phyloP scores from a whole-genome alignment of 495 filamentous ascomycete genomes.

The Penicillium mononematosum region DNA sequence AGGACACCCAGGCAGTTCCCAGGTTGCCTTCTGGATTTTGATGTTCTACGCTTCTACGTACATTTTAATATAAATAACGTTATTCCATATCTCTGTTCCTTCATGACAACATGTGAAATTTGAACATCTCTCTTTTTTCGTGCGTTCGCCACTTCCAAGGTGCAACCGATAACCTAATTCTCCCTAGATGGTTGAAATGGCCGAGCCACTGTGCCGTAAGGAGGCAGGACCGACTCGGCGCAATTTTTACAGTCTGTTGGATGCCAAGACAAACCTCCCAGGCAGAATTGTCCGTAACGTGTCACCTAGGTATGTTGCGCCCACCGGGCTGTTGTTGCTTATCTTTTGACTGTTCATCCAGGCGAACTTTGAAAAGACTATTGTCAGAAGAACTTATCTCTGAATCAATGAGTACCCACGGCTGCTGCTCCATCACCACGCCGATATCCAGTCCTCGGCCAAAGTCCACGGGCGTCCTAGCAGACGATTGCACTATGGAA shows the following conservation, averaged over 20 bases:
- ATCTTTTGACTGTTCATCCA: slow-evolving; percentile 1
- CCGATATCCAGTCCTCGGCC: slow-evolving; percentile 23
- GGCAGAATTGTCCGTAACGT: not conserved
- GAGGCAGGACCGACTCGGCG: not conserved
- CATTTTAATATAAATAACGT: too few relatives aligned
- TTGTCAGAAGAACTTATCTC: slow-evolving; percentile 19
- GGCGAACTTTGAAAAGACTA: slow-evolving; percentile 21
- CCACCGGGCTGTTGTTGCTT: not conserved
- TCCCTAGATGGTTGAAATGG: slow-evolving; percentile 5
- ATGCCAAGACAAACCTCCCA: slow-evolving; percentile 6
- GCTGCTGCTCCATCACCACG: slow-evolving; percentile 23
- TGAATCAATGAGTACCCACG: slow-evolving; percentile 27
- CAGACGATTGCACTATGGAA: slow-evolving; percentile 26
- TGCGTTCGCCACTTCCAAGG: not conserved
- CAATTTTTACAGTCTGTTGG: not conserved
- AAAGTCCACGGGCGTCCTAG: slow-evolving; percentile 19
- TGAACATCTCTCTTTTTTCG: not conserved
- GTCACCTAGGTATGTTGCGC: slow-evolving; percentile 16
- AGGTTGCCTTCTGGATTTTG: not conserved
- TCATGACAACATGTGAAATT: not conserved
- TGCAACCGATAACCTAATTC: not conserved
- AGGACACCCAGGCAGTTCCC: not conserved
- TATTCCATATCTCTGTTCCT: not conserved
- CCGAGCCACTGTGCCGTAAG: slow-evolving; percentile 4
- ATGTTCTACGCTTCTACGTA: too few relatives aligned